Percentiles rank a stretch among this genome's conserved stretches.
Evolutionary conservation across 2,329 filamentous ascomycete genomes (phyloP).

Genomic region (Nemania serpens): DNA sequence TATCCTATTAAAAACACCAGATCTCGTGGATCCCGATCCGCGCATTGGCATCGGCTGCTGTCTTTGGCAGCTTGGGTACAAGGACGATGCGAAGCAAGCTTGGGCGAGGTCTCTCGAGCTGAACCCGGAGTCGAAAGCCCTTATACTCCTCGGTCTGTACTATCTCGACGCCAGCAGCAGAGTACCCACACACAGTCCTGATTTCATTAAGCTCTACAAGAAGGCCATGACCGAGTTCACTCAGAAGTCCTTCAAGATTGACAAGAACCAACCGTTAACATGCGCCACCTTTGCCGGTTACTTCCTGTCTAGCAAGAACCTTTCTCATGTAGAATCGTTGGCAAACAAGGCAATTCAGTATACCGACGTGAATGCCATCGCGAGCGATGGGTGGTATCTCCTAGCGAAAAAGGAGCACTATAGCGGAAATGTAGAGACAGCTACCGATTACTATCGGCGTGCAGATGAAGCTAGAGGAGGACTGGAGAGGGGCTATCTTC

Average conservation of each 20-base stretch:
- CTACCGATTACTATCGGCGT: slow-evolving; percentile 83
- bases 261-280: slow-evolving; percentile 87
- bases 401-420: slow-evolving; percentile 91
- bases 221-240: slow-evolving; percentile 94
- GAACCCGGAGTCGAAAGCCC: slow-evolving; percentile 82
- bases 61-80: slow-evolving; percentile 95
- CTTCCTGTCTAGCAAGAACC: slow-evolving; percentile 82
- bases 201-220: slow-evolving; percentile 85
- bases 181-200: slow-evolving; percentile 79
- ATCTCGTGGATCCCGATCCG: slow-evolving; percentile 89
- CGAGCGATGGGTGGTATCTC: slow-evolving; percentile 96
- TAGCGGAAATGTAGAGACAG: slow-evolving; percentile 72
- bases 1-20: slow-evolving; percentile 82
- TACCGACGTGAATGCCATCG: slow-evolving; percentile 94
- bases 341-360: slow-evolving; percentile 93
- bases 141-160: slow-evolving; percentile 87
- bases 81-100: slow-evolving; percentile 85
- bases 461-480: slow-evolving; percentile 92
- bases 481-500: slow-evolving; percentile 86
- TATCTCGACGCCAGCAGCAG: slow-evolving; percentile 86
- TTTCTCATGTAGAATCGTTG: slow-evolving; percentile 80
- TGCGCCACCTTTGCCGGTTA: slow-evolving; percentile 90
- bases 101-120: slow-evolving; percentile 90
- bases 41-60: slow-evolving; percentile 96
- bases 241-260: slow-evolving; percentile 89